Evolutionary conservation across 306 rosid genomes (phyloP), one percentile per base, ranked within the genome.

Genomic region (Geum urbanum): DNA sequence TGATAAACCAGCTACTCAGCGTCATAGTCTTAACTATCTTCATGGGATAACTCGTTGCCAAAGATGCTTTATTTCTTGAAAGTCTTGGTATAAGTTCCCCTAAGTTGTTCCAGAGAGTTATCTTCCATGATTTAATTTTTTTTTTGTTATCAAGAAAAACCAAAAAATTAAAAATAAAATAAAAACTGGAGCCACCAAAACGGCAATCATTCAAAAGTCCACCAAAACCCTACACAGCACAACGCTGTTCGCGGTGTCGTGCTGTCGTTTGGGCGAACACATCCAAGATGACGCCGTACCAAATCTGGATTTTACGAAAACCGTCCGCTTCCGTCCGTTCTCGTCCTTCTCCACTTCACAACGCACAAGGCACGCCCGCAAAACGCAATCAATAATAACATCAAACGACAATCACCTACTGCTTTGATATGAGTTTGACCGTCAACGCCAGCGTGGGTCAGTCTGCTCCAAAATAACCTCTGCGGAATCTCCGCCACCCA

Each of bases 401-500:
- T 43, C 44, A 19, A 51, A 69, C 54, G 74, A 70, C 73, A 41
- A 24, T 40, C 37, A 32, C 37, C 37, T 32, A 32, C 37, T 32
- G 37, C 37, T 32, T 32, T 32, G 37, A 32, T 32, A 32, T 32
- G 37, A 32, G 37, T 32, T 63, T 84, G 83, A 78, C 80, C 32
- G 83, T 84, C 83, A 78, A 84, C 57, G 63, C 77, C 66, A 73
- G 70, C 72, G 66, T 56, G 70, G 37, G 27, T 24, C 27, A 24
- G 53, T 51, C 20, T 32, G 19, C 45, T 5, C 75, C 76, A 75
- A 64, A 54, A 58, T 20, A 43, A 71, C 14, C 66, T 69, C 81
- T 47, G 76, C 76, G 86, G 83, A 84, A 76, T 81, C 84, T 79
- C 78, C 78, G 80, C 52, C 64, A 59, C 8, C 41, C 22, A 52